phyloP scores from a whole-genome alignment of 2,329 filamentous ascomycete species.

The Colletotrichum musae region DNA sequence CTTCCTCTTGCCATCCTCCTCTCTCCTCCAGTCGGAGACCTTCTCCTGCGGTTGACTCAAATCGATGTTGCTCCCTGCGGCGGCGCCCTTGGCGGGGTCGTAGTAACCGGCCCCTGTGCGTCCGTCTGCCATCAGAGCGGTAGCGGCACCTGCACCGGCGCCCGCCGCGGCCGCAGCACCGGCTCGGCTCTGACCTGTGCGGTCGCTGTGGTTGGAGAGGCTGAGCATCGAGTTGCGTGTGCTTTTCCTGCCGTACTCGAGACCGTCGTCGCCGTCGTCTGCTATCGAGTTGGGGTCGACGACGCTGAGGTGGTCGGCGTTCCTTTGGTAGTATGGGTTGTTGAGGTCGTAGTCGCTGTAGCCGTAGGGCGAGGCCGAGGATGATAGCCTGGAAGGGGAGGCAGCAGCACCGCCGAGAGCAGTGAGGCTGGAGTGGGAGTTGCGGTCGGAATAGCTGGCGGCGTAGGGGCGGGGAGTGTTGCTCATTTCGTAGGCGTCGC shows the following conservation, averaged over 20 bases:
- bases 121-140: constrained; percentile 48
- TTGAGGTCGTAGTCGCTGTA: constrained; percentile 68
- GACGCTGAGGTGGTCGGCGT: constrained; percentile 67
- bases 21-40: constrained; percentile 72
- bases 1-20: constrained; percentile 72
- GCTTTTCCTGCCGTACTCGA: constrained; percentile 65
- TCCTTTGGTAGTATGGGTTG: constrained; percentile 75
- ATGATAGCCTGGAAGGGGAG: constrained; percentile 56
- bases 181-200: constrained; percentile 44
- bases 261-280: constrained; percentile 90
- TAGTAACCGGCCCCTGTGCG: constrained; percentile 64
- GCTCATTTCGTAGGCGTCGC: constrained; percentile 45
- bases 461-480: constrained; percentile 26
- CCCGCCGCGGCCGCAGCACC: constrained; percentile 59
- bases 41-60: constrained; percentile 67
- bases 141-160: constrained; percentile 60
- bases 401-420: constrained; percentile 53
- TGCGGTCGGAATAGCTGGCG: constrained; percentile 49
- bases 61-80: constrained; percentile 37
- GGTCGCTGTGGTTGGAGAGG: constrained; percentile 60
- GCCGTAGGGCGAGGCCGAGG: constrained; percentile 65
- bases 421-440: constrained; percentile 60
- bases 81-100: constrained; percentile 63
- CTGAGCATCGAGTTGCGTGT: constrained; percentile 73
- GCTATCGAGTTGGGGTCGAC: constrained; percentile 85